These are phyloP conservation scores for Dimocarpus longan DNA, from an alignment of 345 rosid species.

Conservation along the genomic window DNA sequence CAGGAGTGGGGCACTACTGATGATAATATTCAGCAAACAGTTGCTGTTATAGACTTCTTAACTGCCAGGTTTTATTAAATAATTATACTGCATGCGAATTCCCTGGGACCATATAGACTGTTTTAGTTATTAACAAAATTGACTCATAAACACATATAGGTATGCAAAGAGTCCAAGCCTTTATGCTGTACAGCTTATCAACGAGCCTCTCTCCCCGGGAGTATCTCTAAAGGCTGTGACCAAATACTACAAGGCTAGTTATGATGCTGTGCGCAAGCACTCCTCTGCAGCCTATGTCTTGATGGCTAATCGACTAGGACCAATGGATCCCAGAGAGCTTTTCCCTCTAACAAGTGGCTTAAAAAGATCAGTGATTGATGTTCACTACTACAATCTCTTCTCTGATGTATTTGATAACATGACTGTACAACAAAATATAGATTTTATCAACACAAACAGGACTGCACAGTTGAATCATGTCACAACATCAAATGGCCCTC, in stretches of 20 bases:
- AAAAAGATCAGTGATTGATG: constrained; percentile 48
- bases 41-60: constrained; percentile 52
- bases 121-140: background rate
- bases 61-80: constrained; percentile 39
- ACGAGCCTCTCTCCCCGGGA: constrained; percentile 59
- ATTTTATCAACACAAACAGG: constrained; percentile 43
- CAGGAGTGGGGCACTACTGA: constrained; percentile 62
- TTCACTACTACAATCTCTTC: constrained; percentile 62
- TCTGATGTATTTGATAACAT: constrained; percentile 22
- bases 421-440: constrained; percentile 57
- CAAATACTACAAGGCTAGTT: constrained; percentile 55
- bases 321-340: constrained; percentile 48
- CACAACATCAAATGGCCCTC: constrained; percentile 56
- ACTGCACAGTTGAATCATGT: constrained; percentile 34
- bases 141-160: constrained; percentile 19
- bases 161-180: constrained; percentile 52
- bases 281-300: constrained; percentile 53
- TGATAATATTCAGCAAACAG: constrained; percentile 45
- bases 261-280: constrained; percentile 54
- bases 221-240: constrained; percentile 34
- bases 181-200: constrained; percentile 61
- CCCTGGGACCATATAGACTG: background rate
- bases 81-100: background rate
- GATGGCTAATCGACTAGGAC: constrained; percentile 51
- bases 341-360: constrained; percentile 47